These are phyloP conservation scores for Alectoria sarmentosa DNA, from an alignment of 495 filamentous ascomycete genomes.

Conservation along the genomic window DNA sequence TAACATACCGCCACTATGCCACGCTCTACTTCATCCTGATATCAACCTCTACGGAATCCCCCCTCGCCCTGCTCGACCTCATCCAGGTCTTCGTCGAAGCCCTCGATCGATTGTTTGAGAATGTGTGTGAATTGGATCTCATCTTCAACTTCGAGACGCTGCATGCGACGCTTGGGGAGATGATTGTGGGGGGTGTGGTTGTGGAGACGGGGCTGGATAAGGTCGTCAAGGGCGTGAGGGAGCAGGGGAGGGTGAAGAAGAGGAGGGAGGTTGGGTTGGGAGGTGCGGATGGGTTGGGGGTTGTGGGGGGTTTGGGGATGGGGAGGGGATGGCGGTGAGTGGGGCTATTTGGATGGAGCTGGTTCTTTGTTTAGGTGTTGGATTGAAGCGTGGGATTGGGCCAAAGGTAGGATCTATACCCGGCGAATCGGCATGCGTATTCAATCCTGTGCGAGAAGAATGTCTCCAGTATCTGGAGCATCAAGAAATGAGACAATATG, in stretches of 20 bases:
- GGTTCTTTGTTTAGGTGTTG: neutral
- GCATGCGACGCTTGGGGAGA: conserved; percentile 84
- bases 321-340: conserved; percentile 31
- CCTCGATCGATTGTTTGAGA: conserved; percentile 90
- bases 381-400: neutral
- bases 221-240: conserved; percentile 78
- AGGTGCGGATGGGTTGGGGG: conserved; percentile 29
- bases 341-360: neutral
- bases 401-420: neutral
- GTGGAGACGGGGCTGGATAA: conserved; percentile 85
- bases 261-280: conserved; percentile 49
- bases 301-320: conserved; percentile 24
- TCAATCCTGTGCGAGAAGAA: neutral
- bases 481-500: neutral
- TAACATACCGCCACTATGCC: conserved; percentile 97
- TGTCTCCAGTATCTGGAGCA: too few species aligned
- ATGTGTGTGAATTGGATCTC: conserved; percentile 94
- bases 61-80: conserved; percentile 87
- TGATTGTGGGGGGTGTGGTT: conserved; percentile 94
- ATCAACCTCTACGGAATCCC: conserved; percentile 92
- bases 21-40: conserved; percentile 99
- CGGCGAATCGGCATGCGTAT: neutral
- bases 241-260: conserved; percentile 75
- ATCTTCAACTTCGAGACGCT: conserved; percentile 99
- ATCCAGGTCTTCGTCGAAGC: conserved; percentile 98